Percentiles rank a stretch among this genome's conserved stretches.
Evolutionary conservation across 345 rosid species (phyloP).

Genomic region (Rhizophora mangle): DNA sequence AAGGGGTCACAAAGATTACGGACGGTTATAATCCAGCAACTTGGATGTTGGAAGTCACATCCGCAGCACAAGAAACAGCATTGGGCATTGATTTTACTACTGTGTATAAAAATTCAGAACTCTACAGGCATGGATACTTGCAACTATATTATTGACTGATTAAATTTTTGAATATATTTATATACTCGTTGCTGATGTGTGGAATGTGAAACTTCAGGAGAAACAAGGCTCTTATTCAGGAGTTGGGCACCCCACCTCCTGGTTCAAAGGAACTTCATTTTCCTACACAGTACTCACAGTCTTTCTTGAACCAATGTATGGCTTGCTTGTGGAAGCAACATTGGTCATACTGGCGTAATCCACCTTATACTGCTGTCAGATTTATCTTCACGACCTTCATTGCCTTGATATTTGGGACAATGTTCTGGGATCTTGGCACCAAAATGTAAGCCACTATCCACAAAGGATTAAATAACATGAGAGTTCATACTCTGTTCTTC

Average conservation of each 20-base stretch:
- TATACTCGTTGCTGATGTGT: background rate
- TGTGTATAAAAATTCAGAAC: constrained; percentile 46
- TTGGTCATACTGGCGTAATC: constrained; percentile 70
- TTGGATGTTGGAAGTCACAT: constrained; percentile 71
- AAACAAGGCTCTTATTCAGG: constrained; percentile 52
- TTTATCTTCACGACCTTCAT: constrained; percentile 50
- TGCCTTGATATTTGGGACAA: constrained; percentile 40
- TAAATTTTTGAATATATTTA: background rate
- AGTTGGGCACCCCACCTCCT: constrained; percentile 49
- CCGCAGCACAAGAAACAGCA: constrained; percentile 49
- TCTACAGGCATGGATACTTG: constrained; percentile 34
- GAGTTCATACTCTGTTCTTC: too few species aligned
- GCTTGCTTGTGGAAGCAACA: constrained; percentile 73
- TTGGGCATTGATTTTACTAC: constrained; percentile 51
- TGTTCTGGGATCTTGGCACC: constrained; percentile 41
- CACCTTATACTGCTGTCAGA: constrained; percentile 56
- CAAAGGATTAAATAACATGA: too few species aligned
- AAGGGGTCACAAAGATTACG: constrained; percentile 52
- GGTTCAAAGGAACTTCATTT: constrained; percentile 55
- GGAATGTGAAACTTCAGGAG: background rate
- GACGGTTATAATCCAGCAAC: constrained; percentile 74
- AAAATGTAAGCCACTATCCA: constrained; percentile 32
- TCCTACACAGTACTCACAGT: constrained; percentile 42
- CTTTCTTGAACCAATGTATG: constrained; percentile 45
- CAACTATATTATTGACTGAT: background rate